Percentiles rank a stretch among this genome's conserved stretches.
These are phyloP conservation scores for Ganoderma lucidum DNA, from an alignment of 1,284 basidiomycete species.

Conservation along the genomic window DNA sequence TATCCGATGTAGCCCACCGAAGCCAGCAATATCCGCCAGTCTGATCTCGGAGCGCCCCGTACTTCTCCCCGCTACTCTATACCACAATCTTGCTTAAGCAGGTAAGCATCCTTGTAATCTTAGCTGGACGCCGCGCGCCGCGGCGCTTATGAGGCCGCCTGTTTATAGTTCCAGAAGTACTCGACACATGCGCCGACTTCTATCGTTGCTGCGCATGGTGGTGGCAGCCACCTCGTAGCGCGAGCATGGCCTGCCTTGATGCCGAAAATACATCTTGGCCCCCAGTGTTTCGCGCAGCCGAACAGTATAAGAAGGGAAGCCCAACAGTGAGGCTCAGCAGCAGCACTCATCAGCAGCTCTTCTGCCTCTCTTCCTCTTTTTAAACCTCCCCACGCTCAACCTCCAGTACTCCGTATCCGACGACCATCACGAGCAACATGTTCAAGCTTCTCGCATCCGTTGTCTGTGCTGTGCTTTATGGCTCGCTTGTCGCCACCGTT, in stretches of 20 bases:
- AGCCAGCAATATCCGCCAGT: neutral
- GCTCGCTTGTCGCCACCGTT: slow-evolving; percentile 20
- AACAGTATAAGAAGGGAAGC: slow-evolving; percentile 11
- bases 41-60: slow-evolving; percentile 6
- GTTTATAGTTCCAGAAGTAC: slow-evolving; percentile 5
- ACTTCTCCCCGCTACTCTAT: neutral
- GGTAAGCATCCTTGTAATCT: neutral
- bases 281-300: neutral
- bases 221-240: neutral
- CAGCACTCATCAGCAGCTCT: slow-evolving; percentile 16
- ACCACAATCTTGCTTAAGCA: neutral
- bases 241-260: neutral
- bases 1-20: neutral
- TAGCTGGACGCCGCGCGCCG: neutral
- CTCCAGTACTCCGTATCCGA: neutral
- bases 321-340: neutral
- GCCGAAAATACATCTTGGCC: slow-evolving; percentile 1
- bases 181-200: slow-evolving; percentile 1
- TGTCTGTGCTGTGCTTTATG: slow-evolving; percentile 28
- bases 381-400: neutral
- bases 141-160: neutral
- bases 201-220: neutral
- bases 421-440: slow-evolving; percentile 11
- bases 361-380: neutral
- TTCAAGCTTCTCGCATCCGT: slow-evolving; percentile 20